Base-by-base conservation (phyloP, 345 rosid genomes). In the Litchi chinensis region DNA sequence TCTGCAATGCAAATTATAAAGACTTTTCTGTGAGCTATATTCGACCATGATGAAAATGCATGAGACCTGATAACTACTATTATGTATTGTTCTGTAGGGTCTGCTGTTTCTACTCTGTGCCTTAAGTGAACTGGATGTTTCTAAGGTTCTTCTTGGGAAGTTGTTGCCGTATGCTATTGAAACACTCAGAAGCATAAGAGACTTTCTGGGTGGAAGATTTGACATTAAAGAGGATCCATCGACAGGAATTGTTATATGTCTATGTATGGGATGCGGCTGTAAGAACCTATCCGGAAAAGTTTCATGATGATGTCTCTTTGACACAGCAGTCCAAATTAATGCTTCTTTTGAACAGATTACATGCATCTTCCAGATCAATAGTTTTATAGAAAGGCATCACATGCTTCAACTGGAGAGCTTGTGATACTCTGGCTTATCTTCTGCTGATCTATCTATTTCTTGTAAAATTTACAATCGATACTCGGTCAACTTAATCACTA, bases 71-170 rank as follows among this genome's bases (percentile, higher is more conserved):
- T 46, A 2, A 50, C 37, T 32, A 46, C n/a, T 46, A 44, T 63
- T 76, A 21, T 70, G 52, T 72, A 52, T 44, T 68, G 10, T 52
- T 79, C 12, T 74, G 69, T 79, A 90, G 98, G 99, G 95, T 56
- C 79, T 94, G 76, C 63, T 94, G 73, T 96, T 93, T 83, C 87
- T 90, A 67, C 92, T 94, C 1, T 91, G 98, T 73, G 91, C 98
- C 0, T 72, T 94, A 72, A 88, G 97, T 71, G 90, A 88, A 8
- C 88, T 80, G 74, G 98, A 96, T 77, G 89, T 93, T 63, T 96
- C 97, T 21, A 94, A 93, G 86, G 86, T 94, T 77, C 92, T 93
- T 8, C 93, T 94, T 0, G 98, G 99, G 64, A 90, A 91, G 89
- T 86, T 94, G 13, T 87, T 91, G n/a, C 92, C 93, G 0, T 82